Conservation (phyloP, 305 asterid genomes). For the Fraxinus greggii region DNA sequence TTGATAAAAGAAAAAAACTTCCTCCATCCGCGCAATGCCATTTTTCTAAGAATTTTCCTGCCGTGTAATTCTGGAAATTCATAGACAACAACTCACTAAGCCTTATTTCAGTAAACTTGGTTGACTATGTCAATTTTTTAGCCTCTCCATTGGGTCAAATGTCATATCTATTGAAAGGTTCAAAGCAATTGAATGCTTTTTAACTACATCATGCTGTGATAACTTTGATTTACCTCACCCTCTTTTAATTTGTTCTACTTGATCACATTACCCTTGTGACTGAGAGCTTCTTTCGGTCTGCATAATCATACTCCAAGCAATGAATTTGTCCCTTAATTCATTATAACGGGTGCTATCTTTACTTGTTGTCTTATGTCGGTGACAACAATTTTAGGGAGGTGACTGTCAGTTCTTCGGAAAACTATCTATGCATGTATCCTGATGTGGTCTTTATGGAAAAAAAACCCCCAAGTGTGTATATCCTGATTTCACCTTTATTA, state of each 20-base stretch:
- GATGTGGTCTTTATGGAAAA: not conserved
- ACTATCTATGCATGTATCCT: not conserved
- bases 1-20: not conserved
- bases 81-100: not conserved
- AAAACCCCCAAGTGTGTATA: not conserved
- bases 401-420: not conserved
- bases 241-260: not conserved
- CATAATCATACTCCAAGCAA: not conserved
- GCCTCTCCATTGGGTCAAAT: not conserved
- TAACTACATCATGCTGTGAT: not conserved
- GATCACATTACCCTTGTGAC: not conserved
- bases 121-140: not conserved
- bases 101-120: not conserved
- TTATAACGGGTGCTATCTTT: not conserved
- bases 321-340: not conserved
- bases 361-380: not conserved
- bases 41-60: not conserved
- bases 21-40: not conserved
- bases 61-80: not conserved
- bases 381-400: not conserved
- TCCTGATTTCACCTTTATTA: not conserved
- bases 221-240: not conserved
- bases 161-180: not conserved
- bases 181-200: not conserved
- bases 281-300: not conserved